Evolutionary conservation across 352 stramenopile species (phyloP).

Genomic region (Pythium coloratum): DNA sequence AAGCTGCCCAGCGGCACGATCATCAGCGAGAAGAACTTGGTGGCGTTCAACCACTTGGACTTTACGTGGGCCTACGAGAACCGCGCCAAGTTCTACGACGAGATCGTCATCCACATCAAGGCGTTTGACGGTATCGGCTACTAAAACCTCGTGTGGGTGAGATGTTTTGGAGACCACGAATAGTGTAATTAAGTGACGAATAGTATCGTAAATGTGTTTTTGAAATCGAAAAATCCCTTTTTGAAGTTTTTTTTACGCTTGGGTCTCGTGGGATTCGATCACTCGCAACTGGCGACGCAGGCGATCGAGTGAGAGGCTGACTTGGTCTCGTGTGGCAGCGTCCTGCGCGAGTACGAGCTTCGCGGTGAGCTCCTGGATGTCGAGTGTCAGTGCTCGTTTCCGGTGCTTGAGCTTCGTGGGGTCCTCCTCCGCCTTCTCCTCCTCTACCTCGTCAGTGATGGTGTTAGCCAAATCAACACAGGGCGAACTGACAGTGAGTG

Average conservation of each 20-base stretch:
- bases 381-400: conserved; percentile 2
- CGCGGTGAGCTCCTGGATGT: conserved; percentile 19
- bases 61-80: conserved; percentile 45
- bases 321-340: background rate
- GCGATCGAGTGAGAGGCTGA: background rate
- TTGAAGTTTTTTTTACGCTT: too few relatives aligned
- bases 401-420: background rate
- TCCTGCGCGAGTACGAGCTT: conserved; percentile 8
- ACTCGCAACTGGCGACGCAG: conserved; percentile 1
- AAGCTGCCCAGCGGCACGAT: conserved; percentile 48
- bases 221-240: too few relatives aligned
- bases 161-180: too few relatives aligned
- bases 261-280: background rate
- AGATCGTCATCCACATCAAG: background rate
- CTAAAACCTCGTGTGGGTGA: background rate
- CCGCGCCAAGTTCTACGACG: background rate
- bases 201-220: too few relatives aligned
- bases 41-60: conserved; percentile 61
- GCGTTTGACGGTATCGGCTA: background rate
- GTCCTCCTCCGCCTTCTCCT: background rate
- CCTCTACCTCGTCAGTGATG: background rate
- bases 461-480: background rate
- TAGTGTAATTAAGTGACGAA: too few relatives aligned
- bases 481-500: too few relatives aligned
- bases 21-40: conserved; percentile 38